phyloP scores from a whole-genome alignment of 2,329 filamentous ascomycete genomes.

The Aspergillus thermomutatus region DNA sequence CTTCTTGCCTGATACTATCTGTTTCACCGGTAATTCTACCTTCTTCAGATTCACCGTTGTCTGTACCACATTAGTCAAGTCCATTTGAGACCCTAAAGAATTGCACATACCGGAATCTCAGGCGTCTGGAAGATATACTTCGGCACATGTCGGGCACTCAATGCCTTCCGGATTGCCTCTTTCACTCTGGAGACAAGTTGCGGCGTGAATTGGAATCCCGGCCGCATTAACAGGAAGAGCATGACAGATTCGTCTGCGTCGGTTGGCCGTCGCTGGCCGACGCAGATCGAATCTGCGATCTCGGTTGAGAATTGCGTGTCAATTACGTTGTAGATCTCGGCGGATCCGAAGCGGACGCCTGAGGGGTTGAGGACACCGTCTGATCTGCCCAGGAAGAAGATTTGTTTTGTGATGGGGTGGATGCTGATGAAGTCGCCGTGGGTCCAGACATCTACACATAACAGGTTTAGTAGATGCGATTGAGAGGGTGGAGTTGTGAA shows the following conservation, averaged over 20 bases:
- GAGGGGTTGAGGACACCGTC: conserved; percentile 79
- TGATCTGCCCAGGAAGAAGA: conserved; percentile 36
- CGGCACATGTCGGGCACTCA: conserved; percentile 73
- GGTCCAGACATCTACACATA: conserved; percentile 46
- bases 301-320: conserved; percentile 55
- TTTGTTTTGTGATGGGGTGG: conserved; percentile 63
- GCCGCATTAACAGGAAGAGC: conserved; percentile 59
- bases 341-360: conserved; percentile 76
- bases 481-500: background rate
- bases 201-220: conserved; percentile 54
- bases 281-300: conserved; percentile 71
- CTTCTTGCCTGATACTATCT: conserved; percentile 71
- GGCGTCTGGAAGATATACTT: conserved; percentile 75
- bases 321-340: conserved; percentile 75
- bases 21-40: conserved; percentile 79
- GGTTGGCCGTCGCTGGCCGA: conserved; percentile 67
- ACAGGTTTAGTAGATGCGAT: background rate
- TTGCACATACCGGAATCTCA: conserved; percentile 68
- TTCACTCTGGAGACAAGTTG: conserved; percentile 59
- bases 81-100: background rate
- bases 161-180: conserved; percentile 60
- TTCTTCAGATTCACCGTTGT: conserved; percentile 83
- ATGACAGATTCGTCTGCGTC: conserved; percentile 59
- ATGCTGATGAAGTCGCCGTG: conserved; percentile 77
- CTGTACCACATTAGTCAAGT: conserved; percentile 38